phyloP scores from a whole-genome alignment of 1,284 basidiomycete genomes.

The Leccinum huronense region DNA sequence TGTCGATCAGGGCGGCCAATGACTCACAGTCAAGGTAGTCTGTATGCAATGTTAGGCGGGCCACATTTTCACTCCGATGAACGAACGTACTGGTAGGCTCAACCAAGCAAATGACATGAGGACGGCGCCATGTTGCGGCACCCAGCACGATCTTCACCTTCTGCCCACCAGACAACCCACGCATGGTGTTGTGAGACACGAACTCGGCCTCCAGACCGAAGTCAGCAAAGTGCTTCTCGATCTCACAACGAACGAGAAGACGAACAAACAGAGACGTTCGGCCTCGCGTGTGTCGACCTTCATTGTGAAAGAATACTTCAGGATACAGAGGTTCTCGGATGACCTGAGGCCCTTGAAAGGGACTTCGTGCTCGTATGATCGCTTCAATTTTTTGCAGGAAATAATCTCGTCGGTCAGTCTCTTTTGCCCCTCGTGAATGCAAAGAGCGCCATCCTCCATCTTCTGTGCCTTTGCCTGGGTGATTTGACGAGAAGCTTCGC shows the following conservation, averaged over 20 bases:
- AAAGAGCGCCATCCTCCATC: constrained; percentile 99
- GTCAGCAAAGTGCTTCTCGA: constrained; percentile 97
- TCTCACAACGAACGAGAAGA: constrained; percentile 95
- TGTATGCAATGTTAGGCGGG: constrained; percentile 30
- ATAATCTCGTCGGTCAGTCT: too few relatives aligned
- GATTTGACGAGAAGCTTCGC: constrained; percentile 87
- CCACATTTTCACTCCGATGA: not conserved
- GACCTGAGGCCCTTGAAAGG: too few relatives aligned
- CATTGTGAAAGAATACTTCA: constrained; percentile 37
- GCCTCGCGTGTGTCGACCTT: constrained; percentile 98
- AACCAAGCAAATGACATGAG: constrained; percentile 96
- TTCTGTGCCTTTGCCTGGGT: constrained; percentile 87
- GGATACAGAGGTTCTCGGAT: too few relatives aligned
- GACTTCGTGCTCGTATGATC: too few relatives aligned
- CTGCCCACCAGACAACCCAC: constrained; percentile 98
- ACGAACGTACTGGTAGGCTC: constrained; percentile 82
- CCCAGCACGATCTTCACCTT: constrained; percentile 99
- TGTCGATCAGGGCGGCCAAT: constrained; percentile 94
- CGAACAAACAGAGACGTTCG: constrained; percentile 94
- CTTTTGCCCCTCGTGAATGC: too few relatives aligned
- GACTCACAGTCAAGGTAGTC: constrained; percentile 98
- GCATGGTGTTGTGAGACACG: constrained; percentile 95
- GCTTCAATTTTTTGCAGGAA: too few relatives aligned
- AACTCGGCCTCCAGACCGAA: constrained; percentile 97
- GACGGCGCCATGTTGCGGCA: constrained; percentile 97